phyloP scores from a whole-genome alignment of 345 rosid species.

The Nephelium lappaceum region DNA sequence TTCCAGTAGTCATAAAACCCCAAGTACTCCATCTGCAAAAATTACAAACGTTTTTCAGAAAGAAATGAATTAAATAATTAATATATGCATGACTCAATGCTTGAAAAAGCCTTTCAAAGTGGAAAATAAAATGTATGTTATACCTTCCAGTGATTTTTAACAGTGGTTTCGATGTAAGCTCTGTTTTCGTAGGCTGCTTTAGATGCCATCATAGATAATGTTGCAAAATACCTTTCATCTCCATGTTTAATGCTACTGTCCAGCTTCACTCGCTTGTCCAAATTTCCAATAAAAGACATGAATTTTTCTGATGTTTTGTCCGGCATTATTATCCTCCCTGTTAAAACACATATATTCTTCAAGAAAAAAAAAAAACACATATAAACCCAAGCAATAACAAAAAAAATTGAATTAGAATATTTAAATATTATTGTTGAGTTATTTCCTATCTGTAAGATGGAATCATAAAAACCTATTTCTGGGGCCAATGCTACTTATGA shows the following conservation, averaged over 20 bases:
- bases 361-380: too few relatives aligned
- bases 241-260: conserved; percentile 41
- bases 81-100: not conserved
- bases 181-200: conserved; percentile 68
- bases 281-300: conserved; percentile 47
- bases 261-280: conserved; percentile 50
- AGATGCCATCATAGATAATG: conserved; percentile 64
- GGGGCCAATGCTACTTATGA: too few relatives aligned
- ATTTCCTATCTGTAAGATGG: too few relatives aligned
- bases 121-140: not conserved
- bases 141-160: conserved; percentile 63
- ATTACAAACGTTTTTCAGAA: not conserved
- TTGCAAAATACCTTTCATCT: conserved; percentile 45
- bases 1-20: conserved; percentile 65
- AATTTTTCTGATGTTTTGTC: conserved; percentile 43
- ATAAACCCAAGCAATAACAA: too few relatives aligned
- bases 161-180: conserved; percentile 41
- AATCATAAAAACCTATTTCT: too few relatives aligned
- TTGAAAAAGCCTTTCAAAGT: too few relatives aligned
- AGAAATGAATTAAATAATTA: not conserved
- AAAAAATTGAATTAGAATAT: too few relatives aligned
- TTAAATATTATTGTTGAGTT: too few relatives aligned
- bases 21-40: conserved; percentile 60
- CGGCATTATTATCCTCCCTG: conserved; percentile 54
- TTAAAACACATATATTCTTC: not conserved